phyloP scores from a whole-genome alignment of 495 filamentous ascomycete species.

The Tricharina praecox region DNA sequence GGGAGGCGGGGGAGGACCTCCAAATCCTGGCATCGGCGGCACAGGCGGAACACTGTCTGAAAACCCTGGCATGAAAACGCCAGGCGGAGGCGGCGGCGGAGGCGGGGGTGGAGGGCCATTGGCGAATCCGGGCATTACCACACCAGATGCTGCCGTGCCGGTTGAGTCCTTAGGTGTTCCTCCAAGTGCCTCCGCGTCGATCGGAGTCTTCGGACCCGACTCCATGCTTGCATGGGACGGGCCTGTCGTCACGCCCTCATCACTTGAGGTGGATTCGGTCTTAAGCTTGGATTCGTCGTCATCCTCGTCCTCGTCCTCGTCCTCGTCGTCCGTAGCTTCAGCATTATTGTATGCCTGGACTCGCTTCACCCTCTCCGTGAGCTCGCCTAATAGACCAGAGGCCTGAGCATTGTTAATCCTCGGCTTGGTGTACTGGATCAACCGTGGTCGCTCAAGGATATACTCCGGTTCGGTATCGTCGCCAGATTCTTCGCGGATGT shows the following conservation, averaged over 20 bases:
- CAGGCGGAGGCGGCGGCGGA: constrained; percentile 27
- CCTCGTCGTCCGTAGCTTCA: constrained; percentile 40
- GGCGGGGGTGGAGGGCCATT: constrained; percentile 34
- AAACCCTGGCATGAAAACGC: constrained; percentile 29
- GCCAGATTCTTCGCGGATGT: background rate
- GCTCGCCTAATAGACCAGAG: background rate
- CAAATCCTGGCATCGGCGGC: constrained; percentile 35
- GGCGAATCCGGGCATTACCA: constrained; percentile 25
- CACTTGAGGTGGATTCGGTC: constrained; percentile 27
- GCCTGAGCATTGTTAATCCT: background rate
- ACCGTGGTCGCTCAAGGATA: constrained; percentile 13
- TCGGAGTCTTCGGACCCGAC: constrained; percentile 53
- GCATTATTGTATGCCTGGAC: constrained; percentile 44
- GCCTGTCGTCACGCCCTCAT: constrained; percentile 58
- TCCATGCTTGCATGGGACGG: constrained; percentile 61
- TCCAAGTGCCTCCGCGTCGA: constrained; percentile 39
- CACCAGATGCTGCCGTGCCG: constrained; percentile 8
- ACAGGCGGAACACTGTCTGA: constrained; percentile 28
- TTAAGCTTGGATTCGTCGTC: constrained; percentile 6
- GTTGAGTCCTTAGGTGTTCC: background rate
- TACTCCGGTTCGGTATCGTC: constrained; percentile 27
- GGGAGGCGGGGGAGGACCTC: constrained; percentile 37
- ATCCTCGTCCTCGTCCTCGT: constrained; percentile 32
- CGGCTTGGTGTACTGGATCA: constrained; percentile 24
- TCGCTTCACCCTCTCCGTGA: background rate